phyloP scores from a whole-genome alignment of 2,329 filamentous ascomycete genomes.

The Fusarium phyllophilum region DNA sequence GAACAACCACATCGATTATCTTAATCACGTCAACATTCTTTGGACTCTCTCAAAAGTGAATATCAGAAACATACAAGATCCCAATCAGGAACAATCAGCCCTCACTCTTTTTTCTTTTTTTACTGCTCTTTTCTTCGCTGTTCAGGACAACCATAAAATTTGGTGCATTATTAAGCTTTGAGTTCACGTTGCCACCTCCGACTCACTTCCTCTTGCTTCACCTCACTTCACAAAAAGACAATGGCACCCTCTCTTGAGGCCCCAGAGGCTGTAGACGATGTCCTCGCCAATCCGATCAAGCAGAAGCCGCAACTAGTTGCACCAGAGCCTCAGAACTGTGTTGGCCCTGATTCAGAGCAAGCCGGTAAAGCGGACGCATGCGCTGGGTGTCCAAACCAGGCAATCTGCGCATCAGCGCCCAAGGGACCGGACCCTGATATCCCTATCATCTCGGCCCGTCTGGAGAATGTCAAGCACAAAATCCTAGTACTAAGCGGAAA shows the following conservation, averaged over 20 bases:
- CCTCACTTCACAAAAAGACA: slow-evolving; percentile 1
- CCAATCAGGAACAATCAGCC: not conserved
- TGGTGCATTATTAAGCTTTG: slow-evolving; percentile 38
- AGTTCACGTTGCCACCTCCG: slow-evolving; percentile 31
- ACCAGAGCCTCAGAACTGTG: slow-evolving; percentile 96
- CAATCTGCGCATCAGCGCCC: slow-evolving; percentile 91
- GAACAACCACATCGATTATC: slow-evolving; percentile 6
- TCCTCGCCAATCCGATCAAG: slow-evolving; percentile 80
- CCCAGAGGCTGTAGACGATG: slow-evolving; percentile 71
- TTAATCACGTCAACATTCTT: not conserved
- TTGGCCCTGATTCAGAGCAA: slow-evolving; percentile 82
- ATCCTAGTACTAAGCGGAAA: slow-evolving; percentile 93
- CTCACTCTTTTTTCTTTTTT: not conserved
- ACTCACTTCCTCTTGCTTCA: not conserved
- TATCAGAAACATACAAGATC: not conserved
- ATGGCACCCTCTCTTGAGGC: slow-evolving; percentile 89
- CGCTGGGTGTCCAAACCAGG: slow-evolving; percentile 94
- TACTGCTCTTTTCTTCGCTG: not conserved
- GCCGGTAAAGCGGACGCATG: slow-evolving; percentile 83
- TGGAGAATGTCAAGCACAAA: slow-evolving; percentile 87
- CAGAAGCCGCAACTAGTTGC: slow-evolving; percentile 86
- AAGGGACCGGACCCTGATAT: slow-evolving; percentile 97
- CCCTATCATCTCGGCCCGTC: slow-evolving; percentile 83
- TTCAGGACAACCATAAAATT: not conserved
- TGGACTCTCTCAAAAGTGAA: not conserved